phyloP scores from a whole-genome alignment of 257 asterid genomes.

The Fraxinus quadrangulata region DNA sequence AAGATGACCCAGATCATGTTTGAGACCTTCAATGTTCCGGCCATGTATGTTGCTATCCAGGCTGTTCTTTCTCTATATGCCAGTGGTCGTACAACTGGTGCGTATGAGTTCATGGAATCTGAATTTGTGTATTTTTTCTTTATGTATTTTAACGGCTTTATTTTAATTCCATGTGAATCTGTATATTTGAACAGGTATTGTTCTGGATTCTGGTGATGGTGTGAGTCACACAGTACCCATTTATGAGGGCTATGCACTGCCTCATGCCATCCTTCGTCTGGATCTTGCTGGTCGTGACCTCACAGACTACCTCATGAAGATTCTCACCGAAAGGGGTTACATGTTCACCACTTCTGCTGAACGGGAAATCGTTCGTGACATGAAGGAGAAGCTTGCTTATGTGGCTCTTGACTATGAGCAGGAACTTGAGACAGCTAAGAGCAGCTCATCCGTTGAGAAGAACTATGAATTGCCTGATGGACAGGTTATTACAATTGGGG shows the following conservation, averaged over 20 bases:
- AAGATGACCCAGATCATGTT: conserved; percentile 58
- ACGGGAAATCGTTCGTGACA: conserved; percentile 56
- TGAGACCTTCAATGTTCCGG: conserved; percentile 50
- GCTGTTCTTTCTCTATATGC: conserved; percentile 53
- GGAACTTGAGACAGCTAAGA: conserved; percentile 43
- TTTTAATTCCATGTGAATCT: not conserved
- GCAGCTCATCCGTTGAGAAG: conserved; percentile 53
- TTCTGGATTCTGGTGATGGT: conserved; percentile 57
- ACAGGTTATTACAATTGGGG: conserved; percentile 51
- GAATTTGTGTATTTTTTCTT: not conserved
- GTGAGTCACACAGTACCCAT: conserved; percentile 55
- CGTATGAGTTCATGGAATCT: conserved; percentile 5
- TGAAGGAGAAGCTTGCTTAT: conserved; percentile 48
- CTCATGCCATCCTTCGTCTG: conserved; percentile 53
- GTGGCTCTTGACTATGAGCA: conserved; percentile 54
- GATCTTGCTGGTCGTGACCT: conserved; percentile 60
- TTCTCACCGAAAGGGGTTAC: conserved; percentile 56
- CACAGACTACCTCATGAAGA: conserved; percentile 48
- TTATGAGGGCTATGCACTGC: conserved; percentile 50
- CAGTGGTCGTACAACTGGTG: conserved; percentile 56
- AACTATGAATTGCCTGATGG: conserved; percentile 56
- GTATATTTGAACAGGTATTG: conserved; percentile 37
- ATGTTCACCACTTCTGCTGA: conserved; percentile 58
- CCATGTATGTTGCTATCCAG: conserved; percentile 55
- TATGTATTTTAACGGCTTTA: not conserved